These are phyloP conservation scores for Lentinus tigrinus DNA, from an alignment of 768 basidiomycete species.

Conservation along the genomic window DNA sequence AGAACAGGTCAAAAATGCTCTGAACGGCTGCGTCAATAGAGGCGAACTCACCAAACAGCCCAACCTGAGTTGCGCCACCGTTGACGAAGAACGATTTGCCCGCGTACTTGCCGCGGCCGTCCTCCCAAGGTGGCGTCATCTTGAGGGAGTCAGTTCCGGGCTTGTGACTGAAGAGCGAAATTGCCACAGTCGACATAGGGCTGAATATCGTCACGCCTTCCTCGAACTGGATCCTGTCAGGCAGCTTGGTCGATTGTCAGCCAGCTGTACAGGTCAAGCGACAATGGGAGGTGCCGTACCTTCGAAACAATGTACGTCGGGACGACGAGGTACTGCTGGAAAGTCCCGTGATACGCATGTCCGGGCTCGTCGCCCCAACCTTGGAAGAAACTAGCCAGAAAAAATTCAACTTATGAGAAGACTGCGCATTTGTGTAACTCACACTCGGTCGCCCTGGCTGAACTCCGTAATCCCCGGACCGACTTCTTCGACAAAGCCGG, in stretches of 20 bases:
- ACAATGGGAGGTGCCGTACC: neutral
- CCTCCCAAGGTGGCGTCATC: constrained; percentile 33
- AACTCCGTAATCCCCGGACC: constrained; percentile 29
- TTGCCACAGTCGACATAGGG: constrained; percentile 30
- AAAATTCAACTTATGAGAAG: neutral
- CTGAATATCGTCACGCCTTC: constrained; percentile 39
- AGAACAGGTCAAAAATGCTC: neutral
- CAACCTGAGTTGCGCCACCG: constrained; percentile 38
- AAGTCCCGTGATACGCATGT: neutral
- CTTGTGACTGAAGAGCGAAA: constrained; percentile 32
- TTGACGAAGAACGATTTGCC: constrained; percentile 36
- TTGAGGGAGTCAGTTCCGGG: constrained; percentile 27
- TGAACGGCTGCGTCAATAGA: too few relatives aligned
- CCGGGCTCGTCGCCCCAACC: neutral
- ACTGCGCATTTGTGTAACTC: neutral
- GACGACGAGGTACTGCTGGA: neutral
- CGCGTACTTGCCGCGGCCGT: constrained; percentile 28
- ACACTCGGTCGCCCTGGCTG: constrained; percentile 27
- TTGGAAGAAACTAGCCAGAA: neutral
- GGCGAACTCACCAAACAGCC: constrained; percentile 37
- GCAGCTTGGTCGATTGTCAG: neutral
- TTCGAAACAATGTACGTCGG: neutral
- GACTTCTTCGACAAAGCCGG: constrained; percentile 37
- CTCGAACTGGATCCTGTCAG: constrained; percentile 28
- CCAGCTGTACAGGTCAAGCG: neutral